These are phyloP conservation scores for Pisolithus microcarpus DNA, from an alignment of 768 basidiomycete species.

Conservation along the genomic window DNA sequence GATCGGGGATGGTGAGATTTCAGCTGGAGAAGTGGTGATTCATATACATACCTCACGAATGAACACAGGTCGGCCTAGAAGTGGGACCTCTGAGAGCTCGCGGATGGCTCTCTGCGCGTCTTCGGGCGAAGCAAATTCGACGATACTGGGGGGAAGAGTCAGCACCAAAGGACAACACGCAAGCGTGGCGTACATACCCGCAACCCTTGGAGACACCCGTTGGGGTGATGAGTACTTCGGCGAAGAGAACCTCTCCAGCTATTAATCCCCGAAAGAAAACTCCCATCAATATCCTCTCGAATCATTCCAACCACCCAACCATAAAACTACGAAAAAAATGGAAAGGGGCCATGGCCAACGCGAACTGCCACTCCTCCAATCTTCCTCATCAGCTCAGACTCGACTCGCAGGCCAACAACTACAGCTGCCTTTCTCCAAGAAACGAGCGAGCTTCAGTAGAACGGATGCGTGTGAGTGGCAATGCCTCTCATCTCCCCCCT, in stretches of 20 bases:
- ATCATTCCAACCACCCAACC: constrained; percentile 45
- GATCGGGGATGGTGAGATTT: not conserved
- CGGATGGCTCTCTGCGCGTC: constrained; percentile 85
- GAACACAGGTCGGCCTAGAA: constrained; percentile 93
- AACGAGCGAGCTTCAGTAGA: constrained; percentile 31
- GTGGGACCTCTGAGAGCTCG: constrained; percentile 80
- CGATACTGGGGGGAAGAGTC: constrained; percentile 56
- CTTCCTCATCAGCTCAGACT: constrained; percentile 32
- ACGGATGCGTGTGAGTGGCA: constrained; percentile 27
- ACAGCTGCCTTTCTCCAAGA: constrained; percentile 24
- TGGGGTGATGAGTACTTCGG: constrained; percentile 96
- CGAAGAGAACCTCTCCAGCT: constrained; percentile 99
- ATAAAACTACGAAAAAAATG: constrained; percentile 35
- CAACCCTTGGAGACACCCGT: constrained; percentile 97
- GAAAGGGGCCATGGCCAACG: constrained; percentile 31
- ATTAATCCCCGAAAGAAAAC: constrained; percentile 83
- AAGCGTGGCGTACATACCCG: constrained; percentile 60
- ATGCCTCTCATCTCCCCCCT: constrained; percentile 18
- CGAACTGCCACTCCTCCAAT: constrained; percentile 21
- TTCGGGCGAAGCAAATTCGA: constrained; percentile 87
- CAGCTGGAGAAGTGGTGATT: too few relatives aligned
- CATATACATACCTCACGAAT: constrained; percentile 75
- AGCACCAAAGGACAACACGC: constrained; percentile 1
- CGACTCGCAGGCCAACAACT: constrained; percentile 18
- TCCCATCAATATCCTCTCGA: constrained; percentile 90